Evolutionary conservation across 805 yeast species (phyloP), one percentile per base, ranked within the genome.

Genomic region (Ogataea angusta): DNA sequence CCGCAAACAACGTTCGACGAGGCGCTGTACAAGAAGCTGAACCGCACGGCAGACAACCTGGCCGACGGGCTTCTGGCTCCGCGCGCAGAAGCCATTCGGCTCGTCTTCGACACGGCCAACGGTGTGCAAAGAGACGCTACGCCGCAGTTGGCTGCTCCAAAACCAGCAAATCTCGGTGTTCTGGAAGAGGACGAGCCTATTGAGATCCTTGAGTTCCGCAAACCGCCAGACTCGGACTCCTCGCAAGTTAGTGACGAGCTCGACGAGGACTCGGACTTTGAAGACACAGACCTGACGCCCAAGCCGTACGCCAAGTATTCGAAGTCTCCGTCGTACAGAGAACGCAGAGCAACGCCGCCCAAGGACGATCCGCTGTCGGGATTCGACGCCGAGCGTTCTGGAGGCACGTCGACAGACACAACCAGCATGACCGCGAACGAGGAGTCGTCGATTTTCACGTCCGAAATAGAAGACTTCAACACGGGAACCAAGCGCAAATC

Each of bases 51-150:
- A 37, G 54, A 52, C 14, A 42, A 46, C 19, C 37, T 52, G n/a
- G 43, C 43, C 5, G 59, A 54, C 36, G 55, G 52, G 10, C 46
- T 55, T 25, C 40, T 55, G 12, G 63, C 68, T 3, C 69, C 69
- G 14, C 54, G 69, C 36, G 68, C 64, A 10, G 68, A 64, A 36
- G 66, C 66, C n/a, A 65, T 65, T 36, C 53, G 54, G 37, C 43
- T 63, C 36, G 68, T 64, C 23, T 65, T 65, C 44, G 67, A 63
- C 45, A 61, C 68, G 1, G 66, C 63, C 18, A 60, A 54, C 18
- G 56, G 48, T 23, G 52, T 61, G n/a, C 63, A 60, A 42, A 43
- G 64, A 24, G 51, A 35, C n/a, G 43, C 47, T 10, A 42, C 58
- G 4, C 56, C 59, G 12, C 44, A 52, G 6, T 16, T 36, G 6